Base-by-base conservation (phyloP, 257 asterid species). In the Nicotiana sylvestris region DNA sequence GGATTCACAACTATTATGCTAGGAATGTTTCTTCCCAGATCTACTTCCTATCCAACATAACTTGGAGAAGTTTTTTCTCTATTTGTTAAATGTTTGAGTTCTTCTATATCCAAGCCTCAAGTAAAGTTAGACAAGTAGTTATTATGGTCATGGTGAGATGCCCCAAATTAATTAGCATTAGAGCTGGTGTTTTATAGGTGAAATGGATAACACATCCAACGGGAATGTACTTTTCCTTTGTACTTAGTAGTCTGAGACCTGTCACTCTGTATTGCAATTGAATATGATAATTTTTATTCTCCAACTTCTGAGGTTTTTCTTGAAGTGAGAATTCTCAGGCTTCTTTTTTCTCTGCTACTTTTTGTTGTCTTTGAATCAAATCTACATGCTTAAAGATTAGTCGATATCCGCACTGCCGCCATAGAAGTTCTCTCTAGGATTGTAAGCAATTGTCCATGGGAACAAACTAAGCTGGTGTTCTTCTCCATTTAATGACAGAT, bases 341-440 rank as follows among this genome's bases (percentile, higher is more conserved):
- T 53, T 74, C 80, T 74, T 21, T 25, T 46, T 43, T 25, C 43
- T 74, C 43, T 49, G 39, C 62, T 27, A 15, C 15, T 49, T 74
- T 49, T 27, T 74, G 32, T 37, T 70, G 78, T 46, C 62, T 27
- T 7, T 2, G 35, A 70, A 70, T 69, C 4, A n/a, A 37, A 37
- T 70, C 17, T 21, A 46, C 60, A 72, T 72, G 79, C 79, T 72
- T 25, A 55, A 72, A 43, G 79, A 46, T 39, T 72, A 72, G 13
- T 46, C 25, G 13, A 21, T 21, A 21, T 21, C 21, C 21, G 21
- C 21, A 21, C 21, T 21, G 21, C 21, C 21, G 21, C 21, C 21
- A 21, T 21, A 21, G 21, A 21, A 21, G 21, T 21, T 21, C 21
- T 21, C 21, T 21, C 21, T 21, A 21, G 21, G 21, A 21, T 21